These are phyloP conservation scores for Cyberlindnera meyerae DNA, from an alignment of 805 yeast genomes.

Conservation along the genomic window DNA sequence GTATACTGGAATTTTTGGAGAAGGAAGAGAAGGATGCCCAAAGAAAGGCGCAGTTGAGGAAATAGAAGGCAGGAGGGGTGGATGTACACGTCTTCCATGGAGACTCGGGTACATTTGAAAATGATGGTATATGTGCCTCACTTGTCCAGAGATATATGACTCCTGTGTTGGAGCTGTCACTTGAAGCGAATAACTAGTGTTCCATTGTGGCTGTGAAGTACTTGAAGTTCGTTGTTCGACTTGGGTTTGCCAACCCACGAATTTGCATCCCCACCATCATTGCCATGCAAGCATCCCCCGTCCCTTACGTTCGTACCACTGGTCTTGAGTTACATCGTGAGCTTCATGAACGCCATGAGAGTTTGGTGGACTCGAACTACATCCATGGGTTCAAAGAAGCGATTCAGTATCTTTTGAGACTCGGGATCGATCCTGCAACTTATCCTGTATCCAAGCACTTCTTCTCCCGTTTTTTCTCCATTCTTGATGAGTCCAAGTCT, in stretches of 20 bases:
- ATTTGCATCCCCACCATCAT: slow-evolving; percentile 62
- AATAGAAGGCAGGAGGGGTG: slow-evolving; percentile 21
- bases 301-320: slow-evolving; percentile 36
- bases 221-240: slow-evolving; percentile 48
- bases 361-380: slow-evolving; percentile 62
- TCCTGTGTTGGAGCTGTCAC: slow-evolving; percentile 44
- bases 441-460: slow-evolving; percentile 26
- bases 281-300: slow-evolving; percentile 58
- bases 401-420: slow-evolving; percentile 35
- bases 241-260: slow-evolving; percentile 76
- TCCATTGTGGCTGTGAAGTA: slow-evolving; percentile 51
- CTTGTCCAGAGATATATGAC: slow-evolving; percentile 59
- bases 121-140: slow-evolving; percentile 72
- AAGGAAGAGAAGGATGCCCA: slow-evolving; percentile 48
- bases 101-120: slow-evolving; percentile 40
- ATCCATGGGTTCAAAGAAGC: slow-evolving; percentile 59
- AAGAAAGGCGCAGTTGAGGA: slow-evolving; percentile 36
- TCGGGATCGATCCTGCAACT: slow-evolving; percentile 14
- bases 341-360: slow-evolving; percentile 62
- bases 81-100: slow-evolving; percentile 56
- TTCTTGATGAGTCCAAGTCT: slow-evolving; percentile 37
- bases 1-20: slow-evolving; percentile 52
- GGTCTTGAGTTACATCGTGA: slow-evolving; percentile 52
- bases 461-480: slow-evolving; percentile 36
- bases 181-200: slow-evolving; percentile 39